Evolutionary conservation across 176 grass and related monocot genomes (phyloP).

Genomic region (Triticum turgidum): DNA sequence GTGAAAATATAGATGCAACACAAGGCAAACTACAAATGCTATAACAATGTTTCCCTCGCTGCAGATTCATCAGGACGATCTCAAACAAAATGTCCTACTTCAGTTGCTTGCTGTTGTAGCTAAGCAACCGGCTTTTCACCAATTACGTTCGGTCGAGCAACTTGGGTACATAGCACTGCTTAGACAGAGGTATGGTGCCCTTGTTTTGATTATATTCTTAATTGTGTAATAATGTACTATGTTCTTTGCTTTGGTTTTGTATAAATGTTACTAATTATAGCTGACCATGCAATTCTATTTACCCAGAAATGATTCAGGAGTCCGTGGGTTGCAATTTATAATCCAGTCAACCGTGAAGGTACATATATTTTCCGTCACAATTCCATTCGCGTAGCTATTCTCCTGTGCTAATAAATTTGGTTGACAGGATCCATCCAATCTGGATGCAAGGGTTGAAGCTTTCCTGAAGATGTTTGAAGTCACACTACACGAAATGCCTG

Average conservation of each 20-base stretch:
- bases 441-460: constrained; percentile 75
- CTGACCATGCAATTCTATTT: constrained; percentile 19
- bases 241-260: constrained; percentile 9
- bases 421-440: constrained; percentile 76
- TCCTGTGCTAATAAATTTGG: constrained; percentile 32
- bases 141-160: constrained; percentile 92
- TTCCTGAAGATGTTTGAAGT: constrained; percentile 81
- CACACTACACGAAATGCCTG: constrained; percentile 69
- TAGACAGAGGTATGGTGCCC: constrained; percentile 53
- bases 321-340: constrained; percentile 82
- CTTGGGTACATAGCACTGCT: constrained; percentile 91
- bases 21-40: constrained; percentile 14
- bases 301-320: constrained; percentile 69
- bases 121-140: constrained; percentile 96
- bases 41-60: constrained; percentile 10
- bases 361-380: constrained; percentile 7
- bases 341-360: constrained; percentile 96
- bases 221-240: constrained; percentile 4
- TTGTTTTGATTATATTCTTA: neutral
- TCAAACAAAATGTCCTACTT: constrained; percentile 88
- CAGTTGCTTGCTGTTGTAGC: constrained; percentile 77
- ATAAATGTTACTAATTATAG: neutral
- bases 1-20: neutral
- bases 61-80: constrained; percentile 95
- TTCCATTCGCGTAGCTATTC: constrained; percentile 10